Evolutionary conservation across 306 rosid genomes (phyloP).

Genomic region (Pyrus bretschneideri): DNA sequence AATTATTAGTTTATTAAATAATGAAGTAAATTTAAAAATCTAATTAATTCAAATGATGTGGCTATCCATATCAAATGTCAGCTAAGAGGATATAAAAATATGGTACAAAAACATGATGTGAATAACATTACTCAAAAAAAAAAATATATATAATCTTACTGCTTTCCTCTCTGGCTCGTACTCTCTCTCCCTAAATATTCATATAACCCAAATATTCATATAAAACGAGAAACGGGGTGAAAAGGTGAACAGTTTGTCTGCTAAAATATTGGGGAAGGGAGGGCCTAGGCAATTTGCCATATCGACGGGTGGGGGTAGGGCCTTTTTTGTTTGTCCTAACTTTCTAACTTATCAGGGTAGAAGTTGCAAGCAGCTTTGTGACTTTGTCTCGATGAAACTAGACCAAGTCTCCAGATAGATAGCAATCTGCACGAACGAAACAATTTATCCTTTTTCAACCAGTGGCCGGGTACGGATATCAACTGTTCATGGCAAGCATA

Average conservation of each 20-base stretch:
- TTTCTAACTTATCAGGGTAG: neutral
- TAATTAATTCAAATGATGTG: too few species aligned
- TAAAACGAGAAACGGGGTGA: neutral
- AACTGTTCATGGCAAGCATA: neutral
- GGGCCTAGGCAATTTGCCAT: neutral
- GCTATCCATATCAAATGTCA: too few species aligned
- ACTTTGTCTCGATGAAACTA: slow-evolving; percentile 4
- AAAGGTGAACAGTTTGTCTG: neutral
- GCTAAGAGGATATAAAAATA: too few species aligned
- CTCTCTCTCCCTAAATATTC: neutral
- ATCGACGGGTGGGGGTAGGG: neutral
- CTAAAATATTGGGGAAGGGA: neutral
- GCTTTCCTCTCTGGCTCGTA: slow-evolving; percentile 29
- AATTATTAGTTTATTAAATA: too few species aligned
- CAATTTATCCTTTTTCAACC: neutral
- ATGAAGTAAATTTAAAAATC: too few species aligned
- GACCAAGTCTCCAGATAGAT: neutral
- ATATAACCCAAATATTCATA: neutral
- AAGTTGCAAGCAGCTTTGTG: neutral
- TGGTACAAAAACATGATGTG: too few species aligned
- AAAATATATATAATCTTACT: neutral
- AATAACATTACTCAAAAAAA: too few species aligned
- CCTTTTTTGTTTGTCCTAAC: neutral
- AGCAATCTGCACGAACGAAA: neutral
- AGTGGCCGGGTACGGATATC: neutral